phyloP scores from a whole-genome alignment of 306 rosid species.

The Heteromeles arbutifolia region DNA sequence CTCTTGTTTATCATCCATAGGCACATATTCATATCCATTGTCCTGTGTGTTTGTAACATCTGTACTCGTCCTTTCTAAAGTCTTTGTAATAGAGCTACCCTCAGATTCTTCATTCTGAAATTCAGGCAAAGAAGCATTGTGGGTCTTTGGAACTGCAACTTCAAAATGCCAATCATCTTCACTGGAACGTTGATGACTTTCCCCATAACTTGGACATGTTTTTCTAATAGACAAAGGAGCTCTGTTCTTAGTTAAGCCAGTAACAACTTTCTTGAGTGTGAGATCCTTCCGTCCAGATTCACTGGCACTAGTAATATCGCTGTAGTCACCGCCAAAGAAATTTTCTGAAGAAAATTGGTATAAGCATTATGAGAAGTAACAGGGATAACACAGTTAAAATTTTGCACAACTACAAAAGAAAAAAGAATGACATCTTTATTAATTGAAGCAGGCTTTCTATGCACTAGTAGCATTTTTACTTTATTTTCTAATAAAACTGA shows the following conservation, averaged over 20 bases:
- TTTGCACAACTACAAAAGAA: not conserved
- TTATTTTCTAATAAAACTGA: not conserved
- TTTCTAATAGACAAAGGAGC: constrained; percentile 52
- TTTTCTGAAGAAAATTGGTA: constrained; percentile 41
- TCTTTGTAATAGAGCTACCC: constrained; percentile 66
- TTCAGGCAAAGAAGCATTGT: constrained; percentile 24
- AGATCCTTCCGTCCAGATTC: constrained; percentile 54
- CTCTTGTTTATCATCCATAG: constrained; percentile 75
- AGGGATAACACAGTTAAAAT: not conserved
- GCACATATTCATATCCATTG: constrained; percentile 52
- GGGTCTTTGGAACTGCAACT: constrained; percentile 57
- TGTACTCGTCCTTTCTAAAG: constrained; percentile 50
- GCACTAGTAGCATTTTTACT: not conserved
- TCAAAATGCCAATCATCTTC: constrained; percentile 71
- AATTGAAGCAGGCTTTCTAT: not conserved
- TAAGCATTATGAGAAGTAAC: not conserved
- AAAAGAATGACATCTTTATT: not conserved
- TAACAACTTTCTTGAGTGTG: constrained; percentile 30
- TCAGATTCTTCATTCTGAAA: constrained; percentile 69
- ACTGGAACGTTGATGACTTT: constrained; percentile 34
- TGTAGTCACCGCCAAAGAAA: constrained; percentile 50
- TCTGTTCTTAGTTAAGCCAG: constrained; percentile 34
- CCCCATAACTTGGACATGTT: constrained; percentile 38
- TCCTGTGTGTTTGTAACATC: constrained; percentile 58
- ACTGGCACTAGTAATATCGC: constrained; percentile 48